Evolutionary conservation across 2,329 filamentous ascomycete genomes (phyloP), one percentile per base, ranked within the genome.

Genomic region (Arthroderma sp.): DNA sequence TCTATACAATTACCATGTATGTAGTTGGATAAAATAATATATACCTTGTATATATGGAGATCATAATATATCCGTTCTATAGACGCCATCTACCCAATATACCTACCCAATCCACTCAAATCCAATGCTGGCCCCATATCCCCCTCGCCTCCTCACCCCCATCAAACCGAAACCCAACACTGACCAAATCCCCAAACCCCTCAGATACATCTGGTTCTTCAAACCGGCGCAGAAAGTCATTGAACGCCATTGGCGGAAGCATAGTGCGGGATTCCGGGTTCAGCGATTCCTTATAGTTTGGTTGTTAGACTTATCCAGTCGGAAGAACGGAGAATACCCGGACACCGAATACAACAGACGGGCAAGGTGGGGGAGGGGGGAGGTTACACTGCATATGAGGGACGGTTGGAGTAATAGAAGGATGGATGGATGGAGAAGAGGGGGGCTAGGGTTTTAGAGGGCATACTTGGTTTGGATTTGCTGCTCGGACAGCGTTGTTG

Each of bases 181-280:
- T 81, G 0, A 81, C 76, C 37, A 98, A 81, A 63, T 96, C 88
- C 61, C 86, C 75, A 65, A 96, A 96, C 0, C 91, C 91, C 72
- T 98, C 93, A 11, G 80, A 78, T 1, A 80, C 59, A 39, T 78
- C 79, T 0, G 91, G 93, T 63, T 85, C 79, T 62, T 83, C 82
- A 71, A 88, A 93, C 56, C 88, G 80, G 7, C 83, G 81, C 15
- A 77, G 75, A 67, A 89, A 98, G 11, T 83, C 80, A 23, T 79
- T 82, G 69, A 96, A 97, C 0, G 93, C 91, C 61, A 93, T 76
- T 47, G 81, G 81, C 0, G 91, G 91, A 4, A 98, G 77, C 1
- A 82, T 78, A 0, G 78, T 74, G 61, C 93, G 81, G 23, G 82
- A 80, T 70, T 97, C 91, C 1, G 91, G 91, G 66, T 97, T 97